These are phyloP conservation scores for Fallopia convolvulus DNA, from an alignment of 148 eudicot genomes.

Conservation along the genomic window DNA sequence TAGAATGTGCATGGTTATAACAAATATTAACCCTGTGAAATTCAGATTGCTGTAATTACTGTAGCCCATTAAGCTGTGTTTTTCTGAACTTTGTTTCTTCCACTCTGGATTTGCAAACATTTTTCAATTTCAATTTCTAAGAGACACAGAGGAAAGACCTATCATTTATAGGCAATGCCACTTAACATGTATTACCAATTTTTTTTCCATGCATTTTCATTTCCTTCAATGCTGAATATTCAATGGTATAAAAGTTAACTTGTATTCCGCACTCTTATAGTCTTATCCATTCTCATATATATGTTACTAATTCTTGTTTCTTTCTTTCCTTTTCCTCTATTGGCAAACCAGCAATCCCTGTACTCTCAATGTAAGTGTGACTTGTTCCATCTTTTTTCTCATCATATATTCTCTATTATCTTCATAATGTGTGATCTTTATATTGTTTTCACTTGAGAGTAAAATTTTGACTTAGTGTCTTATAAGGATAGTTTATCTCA, in stretches of 20 bases:
- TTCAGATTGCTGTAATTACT: neutral
- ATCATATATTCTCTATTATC: neutral
- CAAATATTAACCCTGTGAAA: neutral
- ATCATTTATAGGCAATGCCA: neutral
- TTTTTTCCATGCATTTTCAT: neutral
- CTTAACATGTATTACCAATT: neutral
- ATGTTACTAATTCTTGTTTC: slow-evolving; percentile 24
- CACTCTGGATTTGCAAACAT: neutral
- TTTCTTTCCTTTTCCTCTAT: slow-evolving; percentile 6
- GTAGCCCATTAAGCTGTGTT: neutral
- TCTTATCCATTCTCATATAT: neutral
- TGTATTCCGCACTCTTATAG: neutral
- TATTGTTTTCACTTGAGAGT: neutral
- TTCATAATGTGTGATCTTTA: neutral
- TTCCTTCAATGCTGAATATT: neutral
- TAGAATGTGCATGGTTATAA: neutral
- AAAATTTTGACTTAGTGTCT: neutral
- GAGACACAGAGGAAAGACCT: slow-evolving; percentile 1
- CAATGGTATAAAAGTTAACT: neutral
- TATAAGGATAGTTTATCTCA: neutral
- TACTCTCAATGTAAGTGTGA: slow-evolving; percentile 83
- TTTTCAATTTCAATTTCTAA: neutral
- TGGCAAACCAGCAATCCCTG: slow-evolving; percentile 78
- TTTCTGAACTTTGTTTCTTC: neutral
- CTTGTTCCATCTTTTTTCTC: neutral